phyloP scores from a whole-genome alignment of 108 stramenopile species.

The Discostella pseudostelligera region DNA sequence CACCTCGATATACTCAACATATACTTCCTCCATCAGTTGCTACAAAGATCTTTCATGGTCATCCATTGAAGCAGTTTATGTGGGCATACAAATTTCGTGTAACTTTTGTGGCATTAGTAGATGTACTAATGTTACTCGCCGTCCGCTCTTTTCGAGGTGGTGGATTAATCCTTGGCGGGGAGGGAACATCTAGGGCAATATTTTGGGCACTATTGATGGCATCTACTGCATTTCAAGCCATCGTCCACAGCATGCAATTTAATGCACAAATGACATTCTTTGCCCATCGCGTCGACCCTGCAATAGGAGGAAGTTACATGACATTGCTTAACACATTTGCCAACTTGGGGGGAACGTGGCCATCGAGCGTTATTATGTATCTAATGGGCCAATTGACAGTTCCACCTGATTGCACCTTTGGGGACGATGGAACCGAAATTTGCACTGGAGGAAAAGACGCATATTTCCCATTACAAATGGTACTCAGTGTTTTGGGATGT shows the following conservation, averaged over 20 bases:
- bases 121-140: conserved; percentile 70
- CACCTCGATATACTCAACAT: too few species aligned
- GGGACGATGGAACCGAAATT: conserved; percentile 33
- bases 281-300: conserved; percentile 92
- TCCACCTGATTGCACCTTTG: conserved; percentile 43
- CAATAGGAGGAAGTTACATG: conserved; percentile 99
- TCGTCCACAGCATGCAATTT: conserved; percentile 88
- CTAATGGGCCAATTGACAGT: conserved; percentile 61
- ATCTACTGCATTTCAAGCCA: conserved; percentile 88
- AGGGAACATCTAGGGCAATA: conserved; percentile 29
- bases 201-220: conserved; percentile 76
- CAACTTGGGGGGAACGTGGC: conserved; percentile 95
- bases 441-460: conserved; percentile 74
- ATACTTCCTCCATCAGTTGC: conserved; percentile 46
- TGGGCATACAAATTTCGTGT: conserved; percentile 81
- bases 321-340: conserved; percentile 97
- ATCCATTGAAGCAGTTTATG: conserved; percentile 82
- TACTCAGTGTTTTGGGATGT: conserved; percentile 67
- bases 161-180: conserved; percentile 25
- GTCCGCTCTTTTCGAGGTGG: conserved; percentile 42
- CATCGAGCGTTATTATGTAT: conserved; percentile 80
- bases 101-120: conserved; percentile 73
- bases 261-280: conserved; percentile 99
- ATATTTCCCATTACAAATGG: conserved; percentile 66
- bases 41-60: conserved; percentile 72